Evolutionary conservation across 2,329 filamentous ascomycete genomes (phyloP), one percentile per base, ranked within the genome.

Genomic region (Aspergillus sp.): DNA sequence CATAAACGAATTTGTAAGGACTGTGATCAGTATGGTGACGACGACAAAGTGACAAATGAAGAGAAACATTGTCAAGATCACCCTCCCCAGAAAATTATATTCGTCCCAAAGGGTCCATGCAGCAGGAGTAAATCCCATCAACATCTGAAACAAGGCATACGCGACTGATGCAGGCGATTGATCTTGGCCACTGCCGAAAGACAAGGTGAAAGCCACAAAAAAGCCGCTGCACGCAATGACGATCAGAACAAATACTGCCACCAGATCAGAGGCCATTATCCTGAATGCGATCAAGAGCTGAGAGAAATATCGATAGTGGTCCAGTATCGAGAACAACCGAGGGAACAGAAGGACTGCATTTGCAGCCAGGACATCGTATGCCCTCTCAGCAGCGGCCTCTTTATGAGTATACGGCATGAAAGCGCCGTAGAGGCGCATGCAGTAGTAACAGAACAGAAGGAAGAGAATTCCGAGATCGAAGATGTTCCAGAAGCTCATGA

Each of bases 401-500:
- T 82, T 84, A 53, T 79, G 79, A 21, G 87, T 84, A 64, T 93
- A 90, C 2, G 91, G 86, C 65, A 96, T 81, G 59, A 96, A 87
- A 52, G 96, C 89, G 19, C 92, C 91, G 68, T 96, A 96, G 14
- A 95, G 82, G 56, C 93, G 87, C 78, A 97, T 87, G 67, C 90
- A 90, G 72, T 96, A 96, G 78, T 97, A 97, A 55, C 90, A 84
- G 67, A 96, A 87, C 66, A 97, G 86, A 60, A 97, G 80, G 23
- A 96, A 77, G 52, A 97, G 78, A 53, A 97, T 97, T 8, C 93
- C 93, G 39, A 97, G 80, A 70, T 97, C 93, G 73, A 97, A 96
- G 39, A 93, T 86, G 73, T 97, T 97, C 93, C 93, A 97, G 73
- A 97, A 95, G 72, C 91, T 96, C 87, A 97, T 93, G 68, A 97